Percentiles rank a stretch among this genome's conserved stretches.
These are phyloP conservation scores for Wickerhamiella kurtzmanii DNA, from an alignment of 805 yeast species.

Conservation along the genomic window DNA sequence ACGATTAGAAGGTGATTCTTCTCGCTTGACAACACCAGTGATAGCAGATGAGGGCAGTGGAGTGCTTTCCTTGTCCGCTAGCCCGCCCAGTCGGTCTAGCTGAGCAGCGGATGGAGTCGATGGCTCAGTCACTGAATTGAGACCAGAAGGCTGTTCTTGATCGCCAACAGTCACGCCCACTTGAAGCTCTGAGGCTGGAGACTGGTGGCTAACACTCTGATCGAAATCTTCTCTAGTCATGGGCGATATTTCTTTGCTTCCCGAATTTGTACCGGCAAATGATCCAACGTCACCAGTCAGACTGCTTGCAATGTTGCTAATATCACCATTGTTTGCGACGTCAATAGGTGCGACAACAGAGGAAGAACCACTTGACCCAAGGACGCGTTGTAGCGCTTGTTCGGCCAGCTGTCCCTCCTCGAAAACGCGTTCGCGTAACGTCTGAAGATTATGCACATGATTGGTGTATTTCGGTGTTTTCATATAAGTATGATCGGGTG, in stretches of 20 bases:
- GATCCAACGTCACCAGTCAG: neutral
- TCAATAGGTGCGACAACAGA: constrained; percentile 14
- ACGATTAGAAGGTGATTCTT: too few species aligned
- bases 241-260: neutral
- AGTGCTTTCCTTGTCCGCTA: neutral
- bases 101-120: neutral
- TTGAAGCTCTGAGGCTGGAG: too few species aligned
- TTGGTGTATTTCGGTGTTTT: constrained; percentile 57
- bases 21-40: too few species aligned
- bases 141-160: neutral
- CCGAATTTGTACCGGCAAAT: neutral
- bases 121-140: neutral
- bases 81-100: neutral
- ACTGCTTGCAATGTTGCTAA: neutral
- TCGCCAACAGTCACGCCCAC: too few species aligned
- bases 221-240: too few species aligned
- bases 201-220: neutral
- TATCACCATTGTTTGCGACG: constrained; percentile 3
- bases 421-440: constrained; percentile 56
- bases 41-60: too few species aligned
- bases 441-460: constrained; percentile 53
- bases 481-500: constrained; percentile 87
- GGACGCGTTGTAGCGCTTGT: constrained; percentile 51
- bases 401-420: constrained; percentile 76
- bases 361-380: constrained; percentile 22